These are phyloP conservation scores for Verticillium nubilum DNA, from an alignment of 2,329 filamentous ascomycete species.

Conservation along the genomic window DNA sequence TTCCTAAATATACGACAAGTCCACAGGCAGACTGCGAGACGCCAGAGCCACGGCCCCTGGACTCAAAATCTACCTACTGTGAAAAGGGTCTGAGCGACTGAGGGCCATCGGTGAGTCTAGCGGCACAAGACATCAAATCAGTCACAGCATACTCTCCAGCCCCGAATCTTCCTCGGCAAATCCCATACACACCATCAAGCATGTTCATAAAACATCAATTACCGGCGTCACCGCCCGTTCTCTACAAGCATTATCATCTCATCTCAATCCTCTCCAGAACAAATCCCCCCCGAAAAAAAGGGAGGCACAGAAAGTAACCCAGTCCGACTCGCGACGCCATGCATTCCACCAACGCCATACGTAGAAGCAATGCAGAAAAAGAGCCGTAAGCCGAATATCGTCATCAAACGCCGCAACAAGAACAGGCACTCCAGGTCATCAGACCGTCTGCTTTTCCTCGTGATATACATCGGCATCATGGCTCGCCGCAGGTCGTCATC, in stretches of 20 bases:
- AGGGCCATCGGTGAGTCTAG: no score
- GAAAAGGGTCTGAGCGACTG: no score
- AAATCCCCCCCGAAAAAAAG: neutral
- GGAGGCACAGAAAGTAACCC: neutral
- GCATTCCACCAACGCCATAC: neutral
- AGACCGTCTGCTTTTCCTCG: slow-evolving; percentile 2
- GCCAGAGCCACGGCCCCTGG: no score
- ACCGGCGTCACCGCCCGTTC: neutral
- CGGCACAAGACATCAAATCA: no score
- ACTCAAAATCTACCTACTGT: no score
- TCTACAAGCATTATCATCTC: neutral
- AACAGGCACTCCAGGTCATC: neutral
- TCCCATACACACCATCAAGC: no score
- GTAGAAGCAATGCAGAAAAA: neutral
- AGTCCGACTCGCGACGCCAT: neutral
- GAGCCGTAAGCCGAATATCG: neutral
- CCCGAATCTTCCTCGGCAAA: no score
- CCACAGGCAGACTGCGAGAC: no score
- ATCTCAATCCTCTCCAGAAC: neutral
- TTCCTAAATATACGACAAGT: no score
- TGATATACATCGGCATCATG: slow-evolving; percentile 9
- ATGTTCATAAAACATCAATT: neutral
- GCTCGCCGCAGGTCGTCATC: neutral
- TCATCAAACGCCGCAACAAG: slow-evolving; percentile 1
- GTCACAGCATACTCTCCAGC: no score